These are phyloP conservation scores for Exophiala oligosperma DNA, from an alignment of 2,329 filamentous ascomycete genomes.

Conservation along the genomic window DNA sequence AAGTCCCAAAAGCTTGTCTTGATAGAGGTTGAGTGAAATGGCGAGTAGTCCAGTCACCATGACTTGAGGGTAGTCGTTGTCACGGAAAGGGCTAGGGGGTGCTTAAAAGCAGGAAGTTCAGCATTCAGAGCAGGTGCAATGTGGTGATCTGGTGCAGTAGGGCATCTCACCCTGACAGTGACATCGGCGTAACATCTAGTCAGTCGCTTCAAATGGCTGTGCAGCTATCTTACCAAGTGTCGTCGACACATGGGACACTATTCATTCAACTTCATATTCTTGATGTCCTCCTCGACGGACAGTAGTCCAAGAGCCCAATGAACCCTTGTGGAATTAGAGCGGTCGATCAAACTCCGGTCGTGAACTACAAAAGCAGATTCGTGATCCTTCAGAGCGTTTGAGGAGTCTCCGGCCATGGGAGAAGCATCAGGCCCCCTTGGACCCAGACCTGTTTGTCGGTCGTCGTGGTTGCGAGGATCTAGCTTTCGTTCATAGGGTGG, in stretches of 20 bases:
- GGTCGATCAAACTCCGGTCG: slow-evolving; percentile 58
- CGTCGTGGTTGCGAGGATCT: slow-evolving; percentile 25
- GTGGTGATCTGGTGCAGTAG: no score
- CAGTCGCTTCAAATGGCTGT: neutral
- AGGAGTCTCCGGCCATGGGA: neutral
- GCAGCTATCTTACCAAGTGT: neutral
- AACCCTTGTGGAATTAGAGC: slow-evolving; percentile 63
- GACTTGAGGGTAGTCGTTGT: no score
- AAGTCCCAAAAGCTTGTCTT: no score
- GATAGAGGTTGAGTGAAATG: no score
- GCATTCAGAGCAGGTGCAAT: no score
- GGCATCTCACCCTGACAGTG: no score
- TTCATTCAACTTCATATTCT: slow-evolving; percentile 55
- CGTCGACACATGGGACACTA: neutral
- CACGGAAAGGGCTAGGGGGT: no score
- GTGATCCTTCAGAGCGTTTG: slow-evolving; percentile 22
- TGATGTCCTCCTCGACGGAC: slow-evolving; percentile 74
- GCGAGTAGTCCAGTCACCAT: no score
- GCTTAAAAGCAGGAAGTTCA: no score
- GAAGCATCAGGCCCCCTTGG: slow-evolving; percentile 55
- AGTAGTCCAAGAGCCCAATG: slow-evolving; percentile 79
- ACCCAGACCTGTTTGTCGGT: slow-evolving; percentile 30
- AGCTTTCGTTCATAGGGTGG: slow-evolving; percentile 65
- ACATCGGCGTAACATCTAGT: neutral
- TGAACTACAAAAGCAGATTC: slow-evolving; percentile 34